Conservation (phyloP, 208 protist species). For the Acanthamoeba royreba region DNA sequence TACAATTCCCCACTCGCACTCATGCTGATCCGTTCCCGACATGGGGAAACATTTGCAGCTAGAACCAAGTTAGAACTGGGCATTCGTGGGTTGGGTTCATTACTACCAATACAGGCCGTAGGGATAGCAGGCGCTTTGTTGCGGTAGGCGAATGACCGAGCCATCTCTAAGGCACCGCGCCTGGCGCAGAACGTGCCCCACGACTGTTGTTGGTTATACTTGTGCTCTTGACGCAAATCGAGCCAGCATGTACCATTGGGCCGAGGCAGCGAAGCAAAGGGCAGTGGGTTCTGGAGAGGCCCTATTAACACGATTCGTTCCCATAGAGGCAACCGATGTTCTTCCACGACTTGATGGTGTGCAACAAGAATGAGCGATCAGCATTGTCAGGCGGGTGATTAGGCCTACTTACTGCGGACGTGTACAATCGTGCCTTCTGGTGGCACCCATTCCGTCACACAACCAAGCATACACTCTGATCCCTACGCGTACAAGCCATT, state of each 20-base stretch:
- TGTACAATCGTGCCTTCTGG: background rate
- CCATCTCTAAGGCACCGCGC: background rate
- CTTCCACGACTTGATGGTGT: background rate
- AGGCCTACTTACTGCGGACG: background rate
- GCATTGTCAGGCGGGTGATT: background rate
- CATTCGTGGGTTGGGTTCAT: too few relatives aligned
- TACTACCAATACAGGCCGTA: background rate
- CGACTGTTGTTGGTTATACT: background rate
- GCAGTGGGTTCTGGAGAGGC: background rate
- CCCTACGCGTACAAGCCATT: too few relatives aligned
- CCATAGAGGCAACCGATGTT: background rate
- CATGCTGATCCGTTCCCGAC: background rate
- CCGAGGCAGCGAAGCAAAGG: background rate
- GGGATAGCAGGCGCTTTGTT: background rate
- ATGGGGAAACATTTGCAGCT: background rate
- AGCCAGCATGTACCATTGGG: background rate
- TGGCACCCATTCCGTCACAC: background rate
- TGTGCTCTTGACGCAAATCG: background rate
- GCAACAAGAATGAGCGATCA: background rate
- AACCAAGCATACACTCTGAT: background rate
- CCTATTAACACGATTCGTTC: background rate
- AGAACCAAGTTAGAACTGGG: too few relatives aligned
- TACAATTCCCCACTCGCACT: background rate
- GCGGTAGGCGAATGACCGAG: background rate
- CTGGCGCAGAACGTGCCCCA: background rate